Conservation (phyloP, 2,329 filamentous ascomycete genomes). For the Alternaria incomplexa region DNA sequence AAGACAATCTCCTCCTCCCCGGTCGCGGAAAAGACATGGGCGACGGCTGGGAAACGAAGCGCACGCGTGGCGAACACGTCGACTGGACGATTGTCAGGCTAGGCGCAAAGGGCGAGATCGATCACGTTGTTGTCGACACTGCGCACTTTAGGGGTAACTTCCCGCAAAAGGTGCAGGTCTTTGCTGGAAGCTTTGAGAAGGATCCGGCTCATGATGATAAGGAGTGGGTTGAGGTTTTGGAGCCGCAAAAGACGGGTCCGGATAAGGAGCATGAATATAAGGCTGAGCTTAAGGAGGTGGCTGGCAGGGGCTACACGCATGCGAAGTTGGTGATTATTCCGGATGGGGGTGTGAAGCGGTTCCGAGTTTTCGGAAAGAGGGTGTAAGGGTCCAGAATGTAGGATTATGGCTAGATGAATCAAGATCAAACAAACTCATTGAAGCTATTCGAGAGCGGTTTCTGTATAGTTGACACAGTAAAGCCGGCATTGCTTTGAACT, state of each 20-base stretch:
- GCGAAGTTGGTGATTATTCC: slow-evolving; percentile 92
- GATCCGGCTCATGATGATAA: slow-evolving; percentile 64
- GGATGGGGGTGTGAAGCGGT: slow-evolving; percentile 88
- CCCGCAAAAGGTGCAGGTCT: slow-evolving; percentile 74
- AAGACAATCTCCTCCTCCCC: slow-evolving; percentile 79
- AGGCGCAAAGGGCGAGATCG: slow-evolving; percentile 68
- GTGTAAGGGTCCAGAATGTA: slow-evolving; percentile 5
- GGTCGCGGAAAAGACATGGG: slow-evolving; percentile 84
- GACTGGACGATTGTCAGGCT: slow-evolving; percentile 84
- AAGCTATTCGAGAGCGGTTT: not conserved
- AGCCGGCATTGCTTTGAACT: not conserved
- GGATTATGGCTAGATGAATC: not conserved
- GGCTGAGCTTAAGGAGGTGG: slow-evolving; percentile 53
- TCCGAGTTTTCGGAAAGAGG: slow-evolving; percentile 73
- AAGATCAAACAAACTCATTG: not conserved
- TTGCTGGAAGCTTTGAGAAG: slow-evolving; percentile 63
- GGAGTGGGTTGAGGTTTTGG: slow-evolving; percentile 71
- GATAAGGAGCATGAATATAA: slow-evolving; percentile 74
- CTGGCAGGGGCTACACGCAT: slow-evolving; percentile 72
- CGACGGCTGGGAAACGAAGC: slow-evolving; percentile 85
- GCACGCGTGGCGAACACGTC: slow-evolving; percentile 74
- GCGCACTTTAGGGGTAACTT: slow-evolving; percentile 86
- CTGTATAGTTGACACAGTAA: no score
- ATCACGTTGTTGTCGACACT: slow-evolving; percentile 76
- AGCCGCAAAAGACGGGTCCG: slow-evolving; percentile 71